Evolutionary conservation across 352 stramenopile genomes (phyloP), one percentile per base, ranked within the genome.

Genomic region (Phytophthora pisi): DNA sequence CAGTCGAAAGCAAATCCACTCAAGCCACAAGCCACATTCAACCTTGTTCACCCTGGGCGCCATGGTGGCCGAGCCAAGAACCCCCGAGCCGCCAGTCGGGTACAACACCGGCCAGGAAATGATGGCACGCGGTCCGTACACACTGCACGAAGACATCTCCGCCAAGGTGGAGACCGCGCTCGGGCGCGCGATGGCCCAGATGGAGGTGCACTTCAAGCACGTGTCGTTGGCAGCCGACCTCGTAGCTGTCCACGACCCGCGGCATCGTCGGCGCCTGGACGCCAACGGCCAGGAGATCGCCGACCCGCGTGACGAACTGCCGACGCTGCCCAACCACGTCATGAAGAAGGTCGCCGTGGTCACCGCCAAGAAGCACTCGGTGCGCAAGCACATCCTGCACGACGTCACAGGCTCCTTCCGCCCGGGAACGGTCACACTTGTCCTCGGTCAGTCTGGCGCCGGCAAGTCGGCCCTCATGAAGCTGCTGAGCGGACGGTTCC

Each of bases 191-290:
- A 79, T 88, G 65, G 74, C 81, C 20, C 77, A 86, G 57, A 78
- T 86, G 68, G 79, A 86, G 52, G 71, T 89, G 45, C 77, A 69
- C 30, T 86, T 88, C 60, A 65, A 81, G 50, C 55, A 89, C 58
- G 64, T 89, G 20, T 81, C 77, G 24, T 63, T 86, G 45, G 60
- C 74, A n/a, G 81, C 78, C 13, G 73, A 89, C 45, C 51, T 86
- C 51, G 64, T 81, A 15, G 56, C 61, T 38, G 65, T 69, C 13
- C 76, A 80, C 16, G 66, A 79, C 47, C 47, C 66, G 40, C 42
- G 54, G 64, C 61, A 58, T 26, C 45, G 46, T 24, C 10, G 38
- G 47, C 54, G 50, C 15, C n/a, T 53, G 11, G 57, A 61, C 5
- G 43, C 40, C 40, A 63, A 53, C 23, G 51, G 26, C 23, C 46